Evolutionary conservation across 2,329 filamentous ascomycete species (phyloP).

Genomic region (Diaporthe sp.): DNA sequence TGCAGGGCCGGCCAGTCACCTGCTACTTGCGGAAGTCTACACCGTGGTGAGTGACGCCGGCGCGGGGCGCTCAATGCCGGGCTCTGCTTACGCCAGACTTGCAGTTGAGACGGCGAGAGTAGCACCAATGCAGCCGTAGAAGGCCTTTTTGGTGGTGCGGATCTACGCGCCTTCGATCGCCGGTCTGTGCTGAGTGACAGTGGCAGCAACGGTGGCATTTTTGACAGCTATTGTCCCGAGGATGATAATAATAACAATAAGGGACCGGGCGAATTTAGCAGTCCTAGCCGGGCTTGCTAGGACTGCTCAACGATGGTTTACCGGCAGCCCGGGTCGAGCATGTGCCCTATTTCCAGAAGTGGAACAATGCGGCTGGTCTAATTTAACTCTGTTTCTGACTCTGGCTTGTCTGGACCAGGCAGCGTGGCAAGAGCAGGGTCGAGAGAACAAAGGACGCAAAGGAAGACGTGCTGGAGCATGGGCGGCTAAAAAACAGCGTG

Average conservation of each 20-base stretch:
- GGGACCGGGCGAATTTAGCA: conserved; percentile 6
- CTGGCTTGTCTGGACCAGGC: neutral
- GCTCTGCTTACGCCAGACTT: neutral
- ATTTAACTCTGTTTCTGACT: conserved; percentile 1
- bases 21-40: conserved; percentile 34
- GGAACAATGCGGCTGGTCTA: conserved; percentile 10
- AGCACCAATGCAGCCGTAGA: conserved; percentile 6
- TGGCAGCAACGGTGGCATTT: conserved; percentile 30
- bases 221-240: conserved; percentile 6
- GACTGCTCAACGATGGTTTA: conserved; percentile 11
- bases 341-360: neutral
- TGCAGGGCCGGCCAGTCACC: conserved; percentile 13
- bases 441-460: conserved; percentile 16
- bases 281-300: neutral
- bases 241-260: neutral
- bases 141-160: neutral
- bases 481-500: conserved; percentile 11
- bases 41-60: conserved; percentile 28
- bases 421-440: neutral
- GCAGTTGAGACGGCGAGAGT: neutral
- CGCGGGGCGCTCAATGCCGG: neutral
- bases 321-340: conserved; percentile 10
- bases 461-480: neutral
- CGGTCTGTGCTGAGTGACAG: conserved; percentile 31
- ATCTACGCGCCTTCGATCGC: conserved; percentile 29